These are phyloP conservation scores for Podospora conica DNA, from an alignment of 495 filamentous ascomycete species.

Conservation along the genomic window DNA sequence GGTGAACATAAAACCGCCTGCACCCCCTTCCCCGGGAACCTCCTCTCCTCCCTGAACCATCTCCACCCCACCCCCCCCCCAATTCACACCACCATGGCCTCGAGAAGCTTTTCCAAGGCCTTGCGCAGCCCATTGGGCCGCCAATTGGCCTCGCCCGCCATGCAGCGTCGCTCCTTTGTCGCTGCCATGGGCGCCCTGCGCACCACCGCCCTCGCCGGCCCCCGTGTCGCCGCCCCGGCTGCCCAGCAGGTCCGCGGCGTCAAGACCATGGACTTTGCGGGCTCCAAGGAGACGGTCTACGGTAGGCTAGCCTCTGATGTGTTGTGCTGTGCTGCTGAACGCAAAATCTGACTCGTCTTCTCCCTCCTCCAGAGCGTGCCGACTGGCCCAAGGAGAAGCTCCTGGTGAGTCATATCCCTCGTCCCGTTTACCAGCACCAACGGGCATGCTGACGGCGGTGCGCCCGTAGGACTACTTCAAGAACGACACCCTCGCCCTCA, in stretches of 20 bases:
- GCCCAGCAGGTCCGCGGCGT: slow-evolving; percentile 67
- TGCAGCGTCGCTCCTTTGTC: slow-evolving; percentile 65
- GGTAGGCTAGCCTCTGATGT: slow-evolving; percentile 46
- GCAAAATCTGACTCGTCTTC: neutral
- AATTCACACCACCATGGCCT: slow-evolving; percentile 65
- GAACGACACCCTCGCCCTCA: slow-evolving; percentile 97
- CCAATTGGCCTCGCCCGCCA: slow-evolving; percentile 59
- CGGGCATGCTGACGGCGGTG: neutral
- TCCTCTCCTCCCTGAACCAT: slow-evolving; percentile 22
- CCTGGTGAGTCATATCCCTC: slow-evolving; percentile 60
- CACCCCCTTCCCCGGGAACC: slow-evolving; percentile 17
- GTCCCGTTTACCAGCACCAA: neutral
- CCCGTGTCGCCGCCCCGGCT: slow-evolving; percentile 41
- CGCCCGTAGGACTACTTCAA: slow-evolving; percentile 89
- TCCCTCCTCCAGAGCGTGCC: slow-evolving; percentile 64
- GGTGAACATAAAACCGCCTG: slow-evolving; percentile 25
- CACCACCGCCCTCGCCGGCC: slow-evolving; percentile 47
- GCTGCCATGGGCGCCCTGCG: slow-evolving; percentile 56
- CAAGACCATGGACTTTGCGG: slow-evolving; percentile 94
- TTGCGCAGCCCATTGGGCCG: slow-evolving; percentile 68
- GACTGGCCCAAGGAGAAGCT: slow-evolving; percentile 99
- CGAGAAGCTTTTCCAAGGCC: slow-evolving; percentile 74
- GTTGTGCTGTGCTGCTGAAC: neutral
- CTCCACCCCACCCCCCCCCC: slow-evolving; percentile 23
- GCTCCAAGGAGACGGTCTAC: slow-evolving; percentile 84